Conservation (phyloP, 176 grass and related monocot species). For the Alopecurus myosuroides region DNA sequence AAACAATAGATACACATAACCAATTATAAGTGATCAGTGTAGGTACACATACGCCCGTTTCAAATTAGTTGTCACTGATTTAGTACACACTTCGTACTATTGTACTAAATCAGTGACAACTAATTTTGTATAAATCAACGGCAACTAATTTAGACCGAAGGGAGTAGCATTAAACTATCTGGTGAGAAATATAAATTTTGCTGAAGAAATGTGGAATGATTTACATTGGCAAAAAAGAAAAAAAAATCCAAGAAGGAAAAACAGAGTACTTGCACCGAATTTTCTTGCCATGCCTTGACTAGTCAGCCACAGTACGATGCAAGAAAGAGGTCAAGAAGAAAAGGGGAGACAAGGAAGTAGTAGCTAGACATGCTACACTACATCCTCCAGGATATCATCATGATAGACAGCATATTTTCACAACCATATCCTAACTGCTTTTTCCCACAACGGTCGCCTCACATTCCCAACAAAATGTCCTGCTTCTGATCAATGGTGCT, state of each 20-base stretch:
- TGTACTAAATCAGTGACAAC: too few species aligned
- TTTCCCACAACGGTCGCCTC: neutral
- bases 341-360: neutral
- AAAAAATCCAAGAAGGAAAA: neutral
- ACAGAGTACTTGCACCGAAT: neutral
- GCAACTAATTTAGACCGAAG: too few species aligned
- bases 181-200: neutral
- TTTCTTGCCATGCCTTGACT: neutral
- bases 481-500: neutral
- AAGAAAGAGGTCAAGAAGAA: neutral
- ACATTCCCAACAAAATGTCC: constrained; percentile 4
- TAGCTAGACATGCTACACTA: neutral
- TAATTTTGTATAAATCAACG: too few species aligned
- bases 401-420: neutral
- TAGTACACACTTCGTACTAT: too few species aligned
- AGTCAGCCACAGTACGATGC: neutral
- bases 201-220: neutral
- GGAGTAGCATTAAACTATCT: neutral
- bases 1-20: neutral
- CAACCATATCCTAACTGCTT: neutral
- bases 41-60: neutral
- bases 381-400: neutral
- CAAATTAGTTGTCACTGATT: too few species aligned
- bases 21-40: neutral
- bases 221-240: neutral